Evolutionary conservation across 2,329 filamentous ascomycete genomes (phyloP), one percentile per base, ranked within the genome.

Genomic region (Diaporthe longicolla): DNA sequence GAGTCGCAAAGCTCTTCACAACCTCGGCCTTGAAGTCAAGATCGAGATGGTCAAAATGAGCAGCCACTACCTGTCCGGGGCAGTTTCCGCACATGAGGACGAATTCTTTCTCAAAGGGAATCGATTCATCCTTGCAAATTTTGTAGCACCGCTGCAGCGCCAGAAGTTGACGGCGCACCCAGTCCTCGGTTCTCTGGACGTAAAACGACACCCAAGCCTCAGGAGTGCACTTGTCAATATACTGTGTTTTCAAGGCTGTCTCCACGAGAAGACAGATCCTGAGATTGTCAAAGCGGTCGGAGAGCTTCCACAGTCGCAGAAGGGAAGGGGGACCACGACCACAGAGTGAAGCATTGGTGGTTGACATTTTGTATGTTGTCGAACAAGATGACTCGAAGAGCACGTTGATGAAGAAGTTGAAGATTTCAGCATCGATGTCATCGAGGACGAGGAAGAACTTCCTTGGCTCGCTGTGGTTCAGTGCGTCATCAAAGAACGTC

Each of bases 261-360:
- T 77, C 70, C 50, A 68, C 71, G 8, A 77, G 45, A 15, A 37
- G 32, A 4, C 63, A 57, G 26, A 79, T 21, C 24, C 45, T 58
- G 7, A 26, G 26, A 71, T 75, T 73, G 73, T 76, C 58, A 48
- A 79, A 77, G n/a, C 76, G 76, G 71, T 76, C 73, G 9, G 75
- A 73, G 2, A 79, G 73, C 59, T 74, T 71, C 78, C 78, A 79
- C 21, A 79, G 73, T n/a, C 61, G 73, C 50, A 79, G 54, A 40
- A 79, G 32, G 63, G 52, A 52, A 1, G 8, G 2, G 45, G 8
- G 4, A 52, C 29, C 2, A 17, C 19, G 15, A 15, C 29, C 7
- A 37, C 3, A 5, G 15, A 3, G 3, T 4, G 13, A 7, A 3
- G 1, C 19, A 50, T 19, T n/a, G 43, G 74, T 74, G 76, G 71